A percentile compares a stretch with the other conserved stretches of the same genome.
phyloP scores from a whole-genome alignment of 176 grass and related monocot species.

The Pharus latifolius region DNA sequence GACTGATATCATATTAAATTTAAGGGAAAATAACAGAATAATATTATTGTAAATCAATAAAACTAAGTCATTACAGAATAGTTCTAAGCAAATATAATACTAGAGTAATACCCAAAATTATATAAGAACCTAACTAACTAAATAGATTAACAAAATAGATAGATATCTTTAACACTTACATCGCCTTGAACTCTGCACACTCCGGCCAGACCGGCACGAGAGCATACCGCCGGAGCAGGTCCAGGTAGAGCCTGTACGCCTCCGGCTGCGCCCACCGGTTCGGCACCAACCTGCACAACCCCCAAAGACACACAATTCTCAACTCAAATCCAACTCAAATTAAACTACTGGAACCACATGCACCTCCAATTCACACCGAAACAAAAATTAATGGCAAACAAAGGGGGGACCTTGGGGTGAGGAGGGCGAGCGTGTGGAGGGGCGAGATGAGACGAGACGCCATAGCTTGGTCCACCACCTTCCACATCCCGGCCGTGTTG shows the following conservation, averaged over 20 bases:
- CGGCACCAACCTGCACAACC: conserved; percentile 37
- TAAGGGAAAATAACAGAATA: too few relatives aligned
- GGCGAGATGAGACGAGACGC: conserved; percentile 38
- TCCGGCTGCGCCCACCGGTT: conserved; percentile 41
- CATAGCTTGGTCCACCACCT: conserved; percentile 73
- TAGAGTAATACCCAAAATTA: too few relatives aligned
- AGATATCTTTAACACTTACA: too few relatives aligned
- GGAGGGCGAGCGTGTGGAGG: conserved; percentile 45
- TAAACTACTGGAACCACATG: not conserved
- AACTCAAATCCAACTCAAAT: not conserved
- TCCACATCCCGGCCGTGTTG: conserved; percentile 51
- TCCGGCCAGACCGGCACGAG: conserved; percentile 14
- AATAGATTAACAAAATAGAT: too few relatives aligned
- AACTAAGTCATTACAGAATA: too few relatives aligned
- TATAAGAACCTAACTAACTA: too few relatives aligned
- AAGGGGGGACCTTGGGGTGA: conserved; percentile 31
- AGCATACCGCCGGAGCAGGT: conserved; percentile 34
- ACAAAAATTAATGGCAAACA: not conserved
- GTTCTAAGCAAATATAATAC: too few relatives aligned
- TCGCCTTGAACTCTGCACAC: conserved; percentile 16
- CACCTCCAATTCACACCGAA: not conserved
- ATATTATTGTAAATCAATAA: too few relatives aligned
- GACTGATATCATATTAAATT: too few relatives aligned
- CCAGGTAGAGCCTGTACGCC: conserved; percentile 60
- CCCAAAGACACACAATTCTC: not conserved